Evolutionary conservation across 352 stramenopile species (phyloP), one percentile per base, ranked within the genome.

Genomic region (Phytophthora fragariae): DNA sequence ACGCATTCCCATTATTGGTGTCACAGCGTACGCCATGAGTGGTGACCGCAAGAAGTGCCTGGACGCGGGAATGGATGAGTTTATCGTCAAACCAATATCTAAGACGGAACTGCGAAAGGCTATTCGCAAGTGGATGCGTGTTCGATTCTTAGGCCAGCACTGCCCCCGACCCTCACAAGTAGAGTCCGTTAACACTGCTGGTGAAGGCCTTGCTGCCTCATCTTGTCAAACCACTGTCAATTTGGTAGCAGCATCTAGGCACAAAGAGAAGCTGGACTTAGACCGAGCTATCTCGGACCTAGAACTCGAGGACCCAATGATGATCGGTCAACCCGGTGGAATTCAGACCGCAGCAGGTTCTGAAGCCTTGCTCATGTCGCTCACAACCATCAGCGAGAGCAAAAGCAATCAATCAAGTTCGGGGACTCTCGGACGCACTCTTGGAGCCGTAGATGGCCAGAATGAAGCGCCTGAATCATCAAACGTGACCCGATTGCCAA

Each of bases 21-120:
- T 96, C n/a, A 96, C 89, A 12, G 89, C 89, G 15, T 95, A 96
- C 47, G 89, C 89, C 1, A 95, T 96, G 88, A 94, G 84, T 72
- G 88, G 86, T 17, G 89, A 96, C 66, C 82, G 88, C 0, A 88
- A 94, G 52, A 93, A 94, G 62, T 96, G 89, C 64, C 71, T 96
- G 3, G 89, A 94, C 47, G 83, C 84, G 21, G 89, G 89, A 19
- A 96, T 96, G 89, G 89, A 96, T 52, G 89, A 96, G 50, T 93
- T 95, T 70, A 92, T 96, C 35, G 89, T 95, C 37, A 96, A 96
- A 65, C 89, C 89, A 0, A 95, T 96, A 35, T 88, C 83, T 4
- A 94, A 96, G 67, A 69, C 77, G 3, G 78, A 81, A 14, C 59
- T 96, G 3, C 77, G 84, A 7, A 83, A 83, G 8, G 89, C 89